Evolutionary conservation across 2,329 filamentous ascomycete genomes (phyloP).

Genomic region (Hypoxylon sp.): DNA sequence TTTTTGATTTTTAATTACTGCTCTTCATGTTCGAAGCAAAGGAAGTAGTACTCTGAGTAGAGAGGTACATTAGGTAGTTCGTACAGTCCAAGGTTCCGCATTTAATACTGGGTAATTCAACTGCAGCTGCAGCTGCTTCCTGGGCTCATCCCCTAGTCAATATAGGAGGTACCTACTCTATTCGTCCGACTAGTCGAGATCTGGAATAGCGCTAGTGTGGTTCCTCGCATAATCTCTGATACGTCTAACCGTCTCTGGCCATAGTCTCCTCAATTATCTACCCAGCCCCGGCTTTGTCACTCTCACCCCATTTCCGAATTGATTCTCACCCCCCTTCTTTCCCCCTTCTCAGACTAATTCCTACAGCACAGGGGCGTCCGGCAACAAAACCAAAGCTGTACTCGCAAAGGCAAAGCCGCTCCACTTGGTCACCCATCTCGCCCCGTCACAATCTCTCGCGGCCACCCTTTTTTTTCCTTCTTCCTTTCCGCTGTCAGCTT

Average conservation of each 20-base stretch:
- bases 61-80: not conserved
- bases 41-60: too few relatives aligned
- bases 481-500: slow-evolving; percentile 49
- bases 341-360: slow-evolving; percentile 31
- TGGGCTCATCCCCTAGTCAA: slow-evolving; percentile 10
- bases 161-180: slow-evolving; percentile 28
- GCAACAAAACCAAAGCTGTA: slow-evolving; percentile 41
- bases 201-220: slow-evolving; percentile 29
- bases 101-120: slow-evolving; percentile 17
- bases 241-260: slow-evolving; percentile 34
- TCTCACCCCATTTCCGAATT: slow-evolving; percentile 41
- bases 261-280: slow-evolving; percentile 34
- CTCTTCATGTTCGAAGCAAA: too few relatives aligned
- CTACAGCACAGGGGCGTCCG: slow-evolving; percentile 34
- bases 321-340: slow-evolving; percentile 33
- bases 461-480: slow-evolving; percentile 54
- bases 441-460: slow-evolving; percentile 53
- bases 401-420: slow-evolving; percentile 41
- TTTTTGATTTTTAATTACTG: not conserved
- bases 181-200: slow-evolving; percentile 27
- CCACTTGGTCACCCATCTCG: slow-evolving; percentile 47
- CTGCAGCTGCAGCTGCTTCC: slow-evolving; percentile 5
- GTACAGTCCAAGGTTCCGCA: not conserved
- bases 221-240: slow-evolving; percentile 44
- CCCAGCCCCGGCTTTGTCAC: slow-evolving; percentile 35